These are phyloP conservation scores for Nothophoma quercina DNA, from an alignment of 2,329 filamentous ascomycete genomes.

Conservation along the genomic window DNA sequence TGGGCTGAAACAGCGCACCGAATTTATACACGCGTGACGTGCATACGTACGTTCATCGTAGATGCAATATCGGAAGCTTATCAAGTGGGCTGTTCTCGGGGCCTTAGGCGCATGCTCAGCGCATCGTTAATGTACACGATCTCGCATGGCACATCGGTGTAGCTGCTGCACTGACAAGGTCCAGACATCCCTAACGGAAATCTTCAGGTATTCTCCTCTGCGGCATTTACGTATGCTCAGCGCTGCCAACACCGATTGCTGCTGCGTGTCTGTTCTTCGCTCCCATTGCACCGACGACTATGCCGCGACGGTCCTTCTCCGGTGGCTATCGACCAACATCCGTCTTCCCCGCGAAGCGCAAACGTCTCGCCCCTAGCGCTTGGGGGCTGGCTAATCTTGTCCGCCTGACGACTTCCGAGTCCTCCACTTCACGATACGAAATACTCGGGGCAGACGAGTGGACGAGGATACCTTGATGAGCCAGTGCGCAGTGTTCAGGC, in stretches of 20 bases:
- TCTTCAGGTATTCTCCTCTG: not conserved
- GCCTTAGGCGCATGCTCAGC: not conserved
- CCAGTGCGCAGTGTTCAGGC: not conserved
- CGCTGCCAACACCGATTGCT: not conserved
- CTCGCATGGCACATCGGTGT: not conserved
- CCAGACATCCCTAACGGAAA: not conserved
- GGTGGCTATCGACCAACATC: slow-evolving; percentile 1
- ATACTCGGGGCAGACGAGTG: not conserved
- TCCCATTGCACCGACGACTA: not conserved
- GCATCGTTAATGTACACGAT: not conserved
- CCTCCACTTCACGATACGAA: not conserved
- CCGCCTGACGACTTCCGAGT: slow-evolving; percentile 3
- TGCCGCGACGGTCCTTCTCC: slow-evolving; percentile 10
- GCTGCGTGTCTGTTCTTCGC: not conserved
- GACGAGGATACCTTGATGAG: not conserved
- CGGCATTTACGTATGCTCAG: not conserved
- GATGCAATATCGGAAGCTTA: slow-evolving; percentile 9
- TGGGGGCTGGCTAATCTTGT: not conserved
- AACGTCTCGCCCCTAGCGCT: slow-evolving; percentile 8
- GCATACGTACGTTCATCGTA: slow-evolving; percentile 7
- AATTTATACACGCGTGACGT: slow-evolving; percentile 10
- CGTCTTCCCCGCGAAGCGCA: slow-evolving; percentile 9
- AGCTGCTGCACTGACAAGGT: not conserved
- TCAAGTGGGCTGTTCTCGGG: not conserved
- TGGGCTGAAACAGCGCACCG: slow-evolving; percentile 13